A percentile compares a stretch with the other conserved stretches of the same genome.
These are phyloP conservation scores for Aspergillus aculeatinus DNA, from an alignment of 2,329 filamentous ascomycete genomes.

Conservation along the genomic window DNA sequence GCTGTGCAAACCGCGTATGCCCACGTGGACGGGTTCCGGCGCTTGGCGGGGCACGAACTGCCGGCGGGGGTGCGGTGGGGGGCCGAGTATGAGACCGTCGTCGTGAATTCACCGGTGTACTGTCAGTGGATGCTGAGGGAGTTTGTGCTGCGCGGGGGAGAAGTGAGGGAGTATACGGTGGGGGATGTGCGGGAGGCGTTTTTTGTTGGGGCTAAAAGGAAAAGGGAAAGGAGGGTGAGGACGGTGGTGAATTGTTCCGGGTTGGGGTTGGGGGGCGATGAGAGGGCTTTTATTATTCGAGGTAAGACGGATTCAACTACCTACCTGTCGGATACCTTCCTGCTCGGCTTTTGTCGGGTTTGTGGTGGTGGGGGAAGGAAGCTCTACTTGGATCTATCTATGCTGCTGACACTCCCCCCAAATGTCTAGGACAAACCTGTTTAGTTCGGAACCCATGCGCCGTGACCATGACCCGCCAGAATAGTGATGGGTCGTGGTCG, in stretches of 20 bases:
- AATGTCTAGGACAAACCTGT: conserved; percentile 44
- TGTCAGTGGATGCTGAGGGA: conserved; percentile 41
- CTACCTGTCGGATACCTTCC: neutral
- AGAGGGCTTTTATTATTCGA: conserved; percentile 45
- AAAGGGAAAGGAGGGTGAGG: conserved; percentile 23
- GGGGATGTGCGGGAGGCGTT: conserved; percentile 39
- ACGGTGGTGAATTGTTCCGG: conserved; percentile 49
- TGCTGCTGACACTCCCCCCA: too few species aligned
- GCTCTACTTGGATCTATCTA: too few species aligned
- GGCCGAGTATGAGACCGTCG: conserved; percentile 42
- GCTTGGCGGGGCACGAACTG: conserved; percentile 16
- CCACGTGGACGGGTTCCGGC: conserved; percentile 37
- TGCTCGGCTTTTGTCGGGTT: too few species aligned
- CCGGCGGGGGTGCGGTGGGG: conserved; percentile 42
- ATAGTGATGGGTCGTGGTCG: conserved; percentile 61
- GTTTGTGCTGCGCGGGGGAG: conserved; percentile 42
- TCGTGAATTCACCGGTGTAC: conserved; percentile 47
- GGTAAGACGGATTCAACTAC: conserved; percentile 27
- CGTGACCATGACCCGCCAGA: conserved; percentile 59
- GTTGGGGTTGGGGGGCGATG: conserved; percentile 41
- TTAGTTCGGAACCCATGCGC: conserved; percentile 47
- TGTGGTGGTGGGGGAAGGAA: too few species aligned
- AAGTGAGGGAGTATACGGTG: conserved; percentile 28
- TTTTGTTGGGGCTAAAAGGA: conserved; percentile 20
- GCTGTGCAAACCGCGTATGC: conserved; percentile 31